Evolutionary conservation across 768 basidiomycete genomes (phyloP), one percentile per base, ranked within the genome.

Genomic region (Pholiota conissans): DNA sequence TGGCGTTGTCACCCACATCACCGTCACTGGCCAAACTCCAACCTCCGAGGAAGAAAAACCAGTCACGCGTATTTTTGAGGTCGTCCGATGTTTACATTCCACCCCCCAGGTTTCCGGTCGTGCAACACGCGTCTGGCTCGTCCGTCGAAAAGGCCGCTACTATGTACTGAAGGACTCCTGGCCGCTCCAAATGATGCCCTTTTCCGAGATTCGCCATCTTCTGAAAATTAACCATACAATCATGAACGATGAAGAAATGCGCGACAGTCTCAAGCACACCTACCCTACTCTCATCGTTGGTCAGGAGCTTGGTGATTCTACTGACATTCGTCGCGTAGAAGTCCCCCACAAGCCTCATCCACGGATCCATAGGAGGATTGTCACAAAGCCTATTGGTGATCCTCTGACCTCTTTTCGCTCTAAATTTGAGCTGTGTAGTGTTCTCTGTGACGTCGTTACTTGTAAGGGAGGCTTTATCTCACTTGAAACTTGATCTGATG

Each of bases 371-470:
- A 34, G 49, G n/a, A 18, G 34, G 49, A 20, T 51, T 9, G 49
- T 51, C 6, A 51, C 49, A 7, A 37, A 37, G 30, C 29, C 49
- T 34, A 26, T 51, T 22, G 49, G 49, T 10, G 49, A 51, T 37
- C 49, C 49, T 37, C 14, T 51, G 20, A 51, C 49, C 14, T 51
- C 49, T 51, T 51, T 51, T 27, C 49, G 49, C 49, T 51, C 49
- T 13, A 34, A 37, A 13, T 24, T n/a, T 20, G 49, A 51, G 49
- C 9, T 51, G n/a, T 34, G 30, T 20, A 34, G 34, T 20, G 24
- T 51, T 35, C n/a, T 51, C 3, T 37, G 30, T 34, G 49, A 51
- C 22, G 30, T 34, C 13, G 34, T 51, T 24, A 22, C n/a, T 22
- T 51, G 49, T 51, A 51, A 51, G 49, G 34, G 3, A 24, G n/a